These are phyloP conservation scores for Syncephalastrum sp. DNA, from an alignment of 371 early-diverging fungal species.

Conservation along the genomic window DNA sequence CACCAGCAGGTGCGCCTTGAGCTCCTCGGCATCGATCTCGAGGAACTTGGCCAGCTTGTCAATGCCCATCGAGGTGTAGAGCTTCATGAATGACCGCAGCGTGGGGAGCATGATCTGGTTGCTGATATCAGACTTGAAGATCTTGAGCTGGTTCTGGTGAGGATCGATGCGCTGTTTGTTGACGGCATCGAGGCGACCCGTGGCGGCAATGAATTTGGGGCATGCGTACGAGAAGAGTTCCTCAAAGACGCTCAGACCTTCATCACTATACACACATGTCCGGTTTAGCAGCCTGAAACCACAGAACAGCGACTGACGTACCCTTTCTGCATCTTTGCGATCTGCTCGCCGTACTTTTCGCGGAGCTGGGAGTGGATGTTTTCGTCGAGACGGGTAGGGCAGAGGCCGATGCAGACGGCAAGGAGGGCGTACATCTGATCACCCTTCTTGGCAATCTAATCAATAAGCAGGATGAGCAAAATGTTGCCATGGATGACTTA, in stretches of 20 bases:
- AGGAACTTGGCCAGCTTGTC: constrained; percentile 88
- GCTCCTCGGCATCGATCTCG: constrained; percentile 78
- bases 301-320: constrained; percentile 18
- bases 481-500: not conserved
- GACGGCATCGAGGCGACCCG: constrained; percentile 64
- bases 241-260: constrained; percentile 75
- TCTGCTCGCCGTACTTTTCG: constrained; percentile 92
- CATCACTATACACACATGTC: constrained; percentile 56
- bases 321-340: constrained; percentile 83
- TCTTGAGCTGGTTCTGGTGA: constrained; percentile 75
- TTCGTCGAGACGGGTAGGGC: constrained; percentile 94
- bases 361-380: constrained; percentile 81
- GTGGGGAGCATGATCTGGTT: constrained; percentile 86
- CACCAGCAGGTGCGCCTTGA: constrained; percentile 81
- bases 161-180: constrained; percentile 50
- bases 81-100: constrained; percentile 89
- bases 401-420: constrained; percentile 87
- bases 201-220: constrained; percentile 93
- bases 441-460: constrained; percentile 78
- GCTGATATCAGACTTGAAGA: constrained; percentile 82
- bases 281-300: not conserved
- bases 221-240: constrained; percentile 91
- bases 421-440: constrained; percentile 94
- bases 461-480: not conserved
- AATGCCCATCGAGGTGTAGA: constrained; percentile 89